Evolutionary conservation across 768 basidiomycete genomes (phyloP).

Genomic region (Podaxis sp.): DNA sequence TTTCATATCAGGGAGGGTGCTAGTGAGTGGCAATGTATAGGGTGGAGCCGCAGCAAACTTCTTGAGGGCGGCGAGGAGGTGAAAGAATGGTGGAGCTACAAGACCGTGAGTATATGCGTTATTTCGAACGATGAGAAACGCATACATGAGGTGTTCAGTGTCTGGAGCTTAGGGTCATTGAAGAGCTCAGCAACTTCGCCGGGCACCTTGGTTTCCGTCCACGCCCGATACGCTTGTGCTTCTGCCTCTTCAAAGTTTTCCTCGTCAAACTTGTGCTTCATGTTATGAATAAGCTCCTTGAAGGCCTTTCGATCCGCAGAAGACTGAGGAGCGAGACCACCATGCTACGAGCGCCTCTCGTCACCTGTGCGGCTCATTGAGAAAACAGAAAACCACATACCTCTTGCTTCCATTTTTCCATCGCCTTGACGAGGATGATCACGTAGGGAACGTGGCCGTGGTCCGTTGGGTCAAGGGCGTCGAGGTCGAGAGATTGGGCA

Average conservation of each 20-base stretch:
- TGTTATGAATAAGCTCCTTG: slow-evolving; percentile 57
- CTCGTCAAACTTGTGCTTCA: slow-evolving; percentile 78
- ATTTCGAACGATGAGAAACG: neutral
- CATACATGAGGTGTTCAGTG: slow-evolving; percentile 3
- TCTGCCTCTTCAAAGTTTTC: slow-evolving; percentile 98
- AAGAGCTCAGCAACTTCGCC: slow-evolving; percentile 64
- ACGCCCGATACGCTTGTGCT: slow-evolving; percentile 80
- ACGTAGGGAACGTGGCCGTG: slow-evolving; percentile 91
- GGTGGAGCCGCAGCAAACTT: slow-evolving; percentile 51
- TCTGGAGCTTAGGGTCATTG: slow-evolving; percentile 45
- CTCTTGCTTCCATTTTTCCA: slow-evolving; percentile 78
- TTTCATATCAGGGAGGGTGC: slow-evolving; percentile 94
- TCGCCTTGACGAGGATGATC: slow-evolving; percentile 76
- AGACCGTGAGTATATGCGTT: slow-evolving; percentile 30
- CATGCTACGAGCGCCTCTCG: slow-evolving; percentile 45
- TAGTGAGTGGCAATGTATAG: slow-evolving; percentile 74
- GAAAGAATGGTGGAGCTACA: slow-evolving; percentile 62
- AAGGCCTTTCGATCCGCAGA: slow-evolving; percentile 71
- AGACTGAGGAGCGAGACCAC: slow-evolving; percentile 53
- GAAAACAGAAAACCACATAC: slow-evolving; percentile 35
- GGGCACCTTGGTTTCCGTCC: slow-evolving; percentile 60
- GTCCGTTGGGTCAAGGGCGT: slow-evolving; percentile 80
- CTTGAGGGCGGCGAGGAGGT: slow-evolving; percentile 69
- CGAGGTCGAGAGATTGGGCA: slow-evolving; percentile 67
- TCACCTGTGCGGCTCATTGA: neutral